A percentile compares a stretch with the other conserved stretches of the same genome.
Evolutionary conservation across 2,329 filamentous ascomycete species (phyloP).

Genomic region (Acephala macrosclerotiorum): DNA sequence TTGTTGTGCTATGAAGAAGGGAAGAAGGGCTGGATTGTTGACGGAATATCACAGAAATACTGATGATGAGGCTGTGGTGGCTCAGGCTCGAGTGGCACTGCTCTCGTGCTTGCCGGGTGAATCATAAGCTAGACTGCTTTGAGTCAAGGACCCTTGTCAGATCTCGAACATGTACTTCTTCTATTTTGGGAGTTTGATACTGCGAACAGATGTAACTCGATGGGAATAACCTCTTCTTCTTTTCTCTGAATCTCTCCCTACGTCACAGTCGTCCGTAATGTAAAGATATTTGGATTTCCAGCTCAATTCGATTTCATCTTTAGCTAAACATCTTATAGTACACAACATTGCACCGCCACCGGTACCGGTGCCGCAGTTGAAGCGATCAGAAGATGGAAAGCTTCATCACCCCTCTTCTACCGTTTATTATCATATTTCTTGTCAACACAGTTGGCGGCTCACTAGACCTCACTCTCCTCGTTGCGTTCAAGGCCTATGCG

Average conservation of each 20-base stretch:
- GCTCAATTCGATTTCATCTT: not conserved
- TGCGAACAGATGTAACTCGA: not conserved
- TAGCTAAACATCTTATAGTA: too few relatives aligned
- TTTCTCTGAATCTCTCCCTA: too few relatives aligned
- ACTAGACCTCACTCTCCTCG: conserved; percentile 18
- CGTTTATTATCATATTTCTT: not conserved
- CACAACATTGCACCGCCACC: conserved; percentile 2
- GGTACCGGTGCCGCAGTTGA: not conserved
- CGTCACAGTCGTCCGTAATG: too few relatives aligned
- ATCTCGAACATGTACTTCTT: conserved; percentile 19
- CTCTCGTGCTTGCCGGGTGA: conserved; percentile 21
- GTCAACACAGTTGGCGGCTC: not conserved
- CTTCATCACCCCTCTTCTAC: not conserved
- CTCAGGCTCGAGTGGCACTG: conserved; percentile 26
- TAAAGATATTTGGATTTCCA: not conserved
- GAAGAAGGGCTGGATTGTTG: conserved; percentile 17
- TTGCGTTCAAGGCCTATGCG: conserved; percentile 15
- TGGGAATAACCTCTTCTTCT: not conserved
- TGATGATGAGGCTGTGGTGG: conserved; percentile 29
- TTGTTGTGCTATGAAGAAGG: conserved; percentile 20
- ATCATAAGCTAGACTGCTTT: conserved; percentile 31
- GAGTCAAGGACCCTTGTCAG: conserved; percentile 20
- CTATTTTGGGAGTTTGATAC: conserved; percentile 15
- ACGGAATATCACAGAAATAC: conserved; percentile 12
- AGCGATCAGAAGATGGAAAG: conserved; percentile 14